phyloP scores from a whole-genome alignment of 2,329 filamentous ascomycete genomes.

The Sclerotinia glacialis region DNA sequence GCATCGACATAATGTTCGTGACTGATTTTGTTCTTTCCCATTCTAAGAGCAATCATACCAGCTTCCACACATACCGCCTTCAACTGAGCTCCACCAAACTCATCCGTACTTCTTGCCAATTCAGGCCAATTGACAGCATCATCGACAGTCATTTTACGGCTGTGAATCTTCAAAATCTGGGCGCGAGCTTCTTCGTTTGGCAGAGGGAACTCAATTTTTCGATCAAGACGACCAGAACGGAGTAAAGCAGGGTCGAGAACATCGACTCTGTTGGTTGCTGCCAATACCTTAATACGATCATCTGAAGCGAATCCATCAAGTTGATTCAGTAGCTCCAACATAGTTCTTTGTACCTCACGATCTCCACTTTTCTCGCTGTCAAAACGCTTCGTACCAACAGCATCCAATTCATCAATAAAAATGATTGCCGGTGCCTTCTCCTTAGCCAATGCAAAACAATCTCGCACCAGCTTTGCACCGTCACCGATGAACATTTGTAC shows the following conservation, averaged over 20 bases:
- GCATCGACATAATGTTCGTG: slow-evolving; percentile 99
- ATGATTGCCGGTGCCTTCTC: slow-evolving; percentile 99
- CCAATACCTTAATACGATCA: slow-evolving; percentile 93
- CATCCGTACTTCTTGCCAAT: slow-evolving; percentile 91
- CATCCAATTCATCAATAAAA: slow-evolving; percentile 98
- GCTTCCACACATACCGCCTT: slow-evolving; percentile 99
- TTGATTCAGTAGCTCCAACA: slow-evolving; percentile 98
- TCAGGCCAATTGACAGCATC: slow-evolving; percentile 93
- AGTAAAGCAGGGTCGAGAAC: slow-evolving; percentile 89
- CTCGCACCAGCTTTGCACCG: slow-evolving; percentile 93
- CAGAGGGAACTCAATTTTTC: slow-evolving; percentile 97
- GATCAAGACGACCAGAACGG: slow-evolving; percentile 85
- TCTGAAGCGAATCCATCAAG: slow-evolving; percentile 96
- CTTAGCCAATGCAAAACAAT: slow-evolving; percentile 96
- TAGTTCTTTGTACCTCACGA: slow-evolving; percentile 95
- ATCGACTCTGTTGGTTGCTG: slow-evolving; percentile 91
- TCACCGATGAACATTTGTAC: slow-evolving; percentile 99
- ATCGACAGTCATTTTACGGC: slow-evolving; percentile 96
- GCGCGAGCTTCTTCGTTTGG: slow-evolving; percentile 97
- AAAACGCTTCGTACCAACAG: slow-evolving; percentile 98
- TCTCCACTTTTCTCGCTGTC: slow-evolving; percentile 98
- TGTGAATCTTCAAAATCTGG: slow-evolving; percentile 96
- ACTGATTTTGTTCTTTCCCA: slow-evolving; percentile 92
- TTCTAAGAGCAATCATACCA: slow-evolving; percentile 95
- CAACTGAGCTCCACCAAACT: slow-evolving; percentile 95